These are phyloP conservation scores for Penicillium dipodomyicola DNA, from an alignment of 495 filamentous ascomycete genomes.

Conservation along the genomic window DNA sequence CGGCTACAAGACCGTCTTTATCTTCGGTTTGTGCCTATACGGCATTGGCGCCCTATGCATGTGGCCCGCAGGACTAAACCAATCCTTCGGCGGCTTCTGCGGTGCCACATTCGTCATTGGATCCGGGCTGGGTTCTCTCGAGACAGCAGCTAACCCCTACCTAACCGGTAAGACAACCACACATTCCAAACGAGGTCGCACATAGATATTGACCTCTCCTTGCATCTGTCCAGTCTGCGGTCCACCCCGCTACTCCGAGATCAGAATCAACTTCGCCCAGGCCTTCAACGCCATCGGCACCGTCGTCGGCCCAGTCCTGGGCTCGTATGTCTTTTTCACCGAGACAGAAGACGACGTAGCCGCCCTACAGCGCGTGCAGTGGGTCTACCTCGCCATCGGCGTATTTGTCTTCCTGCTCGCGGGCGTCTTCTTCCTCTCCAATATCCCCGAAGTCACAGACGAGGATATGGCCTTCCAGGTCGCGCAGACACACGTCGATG, in stretches of 20 bases:
- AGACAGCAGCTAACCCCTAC: conserved; percentile 59
- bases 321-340: conserved; percentile 66
- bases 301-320: conserved; percentile 63
- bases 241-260: conserved; percentile 50
- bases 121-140: conserved; percentile 51
- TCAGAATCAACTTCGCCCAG: conserved; percentile 65
- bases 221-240: conserved; percentile 42
- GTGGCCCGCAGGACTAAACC: conserved; percentile 53
- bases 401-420: conserved; percentile 67
- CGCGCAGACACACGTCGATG: conserved; percentile 42
- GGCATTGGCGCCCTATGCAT: conserved; percentile 54
- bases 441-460: conserved; percentile 56
- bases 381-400: conserved; percentile 71
- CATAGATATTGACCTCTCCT: background rate
- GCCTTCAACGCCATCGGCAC: conserved; percentile 66
- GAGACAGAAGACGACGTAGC: conserved; percentile 47
- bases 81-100: conserved; percentile 59
- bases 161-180: conserved; percentile 37
- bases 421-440: conserved; percentile 41
- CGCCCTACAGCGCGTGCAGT: conserved; percentile 61
- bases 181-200: background rate
- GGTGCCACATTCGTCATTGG: conserved; percentile 60
- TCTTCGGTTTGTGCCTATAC: conserved; percentile 51
- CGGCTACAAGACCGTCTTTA: conserved; percentile 55
- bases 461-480: conserved; percentile 57